Evolutionary conservation across 2,329 filamentous ascomycete genomes (phyloP).

Genomic region (Fusarium humuli): DNA sequence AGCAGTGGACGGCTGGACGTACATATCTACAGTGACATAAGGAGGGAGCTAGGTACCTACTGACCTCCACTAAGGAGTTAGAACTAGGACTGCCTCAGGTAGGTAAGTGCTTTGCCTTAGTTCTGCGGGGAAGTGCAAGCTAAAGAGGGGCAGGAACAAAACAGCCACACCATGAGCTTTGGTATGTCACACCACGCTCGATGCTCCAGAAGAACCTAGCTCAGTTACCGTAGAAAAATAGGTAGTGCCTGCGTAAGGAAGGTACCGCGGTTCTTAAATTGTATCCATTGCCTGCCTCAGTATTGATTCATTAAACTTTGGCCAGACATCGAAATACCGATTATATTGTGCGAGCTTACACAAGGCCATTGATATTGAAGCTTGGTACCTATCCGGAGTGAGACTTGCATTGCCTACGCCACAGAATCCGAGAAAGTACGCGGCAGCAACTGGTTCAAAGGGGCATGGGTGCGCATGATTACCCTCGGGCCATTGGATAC

Average conservation of each 20-base stretch:
- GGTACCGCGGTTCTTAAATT: neutral
- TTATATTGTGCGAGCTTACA: neutral
- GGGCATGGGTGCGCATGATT: constrained; percentile 18
- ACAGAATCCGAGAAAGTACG: neutral
- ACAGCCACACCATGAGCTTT: constrained; percentile 26
- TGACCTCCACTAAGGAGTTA: neutral
- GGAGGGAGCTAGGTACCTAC: neutral
- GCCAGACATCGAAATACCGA: neutral
- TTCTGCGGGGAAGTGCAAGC: constrained; percentile 40
- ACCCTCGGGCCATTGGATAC: constrained; percentile 13
- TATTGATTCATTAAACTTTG: neutral
- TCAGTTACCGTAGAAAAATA: constrained; percentile 1
- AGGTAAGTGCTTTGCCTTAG: constrained; percentile 1
- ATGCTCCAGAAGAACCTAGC: constrained; percentile 1
- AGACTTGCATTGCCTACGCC: constrained; percentile 1
- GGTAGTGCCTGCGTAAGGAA: neutral
- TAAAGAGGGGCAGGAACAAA: constrained; percentile 21
- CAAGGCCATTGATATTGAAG: neutral
- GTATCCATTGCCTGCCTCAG: neutral
- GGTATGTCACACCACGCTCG: constrained; percentile 39
- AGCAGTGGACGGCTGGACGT: neutral
- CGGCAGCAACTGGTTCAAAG: constrained; percentile 2
- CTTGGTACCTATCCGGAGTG: neutral
- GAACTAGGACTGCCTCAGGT: neutral
- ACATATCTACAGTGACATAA: constrained; percentile 10